phyloP scores from a whole-genome alignment of 140 eudicot species.

The Stevia rebaudiana region DNA sequence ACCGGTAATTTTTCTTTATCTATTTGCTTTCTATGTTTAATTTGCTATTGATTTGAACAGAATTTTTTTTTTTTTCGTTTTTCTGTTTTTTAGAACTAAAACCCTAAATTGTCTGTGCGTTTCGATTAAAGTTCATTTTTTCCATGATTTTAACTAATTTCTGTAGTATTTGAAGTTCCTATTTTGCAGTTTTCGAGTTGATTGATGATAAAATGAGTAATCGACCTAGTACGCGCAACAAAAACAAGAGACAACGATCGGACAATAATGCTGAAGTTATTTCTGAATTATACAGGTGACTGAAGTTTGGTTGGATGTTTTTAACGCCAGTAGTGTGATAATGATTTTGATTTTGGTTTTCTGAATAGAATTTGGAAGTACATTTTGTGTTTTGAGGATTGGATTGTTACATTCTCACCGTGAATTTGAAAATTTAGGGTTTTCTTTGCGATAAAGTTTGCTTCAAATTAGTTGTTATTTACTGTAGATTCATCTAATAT shows the following conservation, averaged over 20 bases:
- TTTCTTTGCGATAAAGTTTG: neutral
- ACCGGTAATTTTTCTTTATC: constrained; percentile 11
- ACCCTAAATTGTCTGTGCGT: constrained; percentile 26
- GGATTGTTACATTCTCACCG: neutral
- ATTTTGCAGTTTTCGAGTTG: constrained; percentile 29
- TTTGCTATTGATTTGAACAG: neutral
- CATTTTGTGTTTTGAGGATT: constrained; percentile 24
- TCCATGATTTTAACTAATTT: neutral
- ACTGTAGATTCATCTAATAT: neutral
- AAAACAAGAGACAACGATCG: constrained; percentile 61
- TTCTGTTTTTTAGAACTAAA: constrained; percentile 16
- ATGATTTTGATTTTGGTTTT: constrained; percentile 2
- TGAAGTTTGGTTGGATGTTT: constrained; percentile 6
- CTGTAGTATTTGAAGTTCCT: neutral
- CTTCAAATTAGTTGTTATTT: neutral
- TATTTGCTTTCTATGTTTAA: constrained; percentile 3
- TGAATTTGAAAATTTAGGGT: neutral
- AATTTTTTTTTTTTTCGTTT: neutral
- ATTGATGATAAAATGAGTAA: constrained; percentile 41
- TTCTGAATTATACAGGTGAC: constrained; percentile 60
- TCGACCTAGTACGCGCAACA: constrained; percentile 73
- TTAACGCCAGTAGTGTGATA: constrained; percentile 4
- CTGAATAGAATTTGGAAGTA: constrained; percentile 12
- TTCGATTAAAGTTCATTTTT: constrained; percentile 15
- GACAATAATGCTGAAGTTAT: constrained; percentile 65